Base-by-base conservation (phyloP, 1,284 basidiomycete genomes). In the Ustilago lituana region DNA sequence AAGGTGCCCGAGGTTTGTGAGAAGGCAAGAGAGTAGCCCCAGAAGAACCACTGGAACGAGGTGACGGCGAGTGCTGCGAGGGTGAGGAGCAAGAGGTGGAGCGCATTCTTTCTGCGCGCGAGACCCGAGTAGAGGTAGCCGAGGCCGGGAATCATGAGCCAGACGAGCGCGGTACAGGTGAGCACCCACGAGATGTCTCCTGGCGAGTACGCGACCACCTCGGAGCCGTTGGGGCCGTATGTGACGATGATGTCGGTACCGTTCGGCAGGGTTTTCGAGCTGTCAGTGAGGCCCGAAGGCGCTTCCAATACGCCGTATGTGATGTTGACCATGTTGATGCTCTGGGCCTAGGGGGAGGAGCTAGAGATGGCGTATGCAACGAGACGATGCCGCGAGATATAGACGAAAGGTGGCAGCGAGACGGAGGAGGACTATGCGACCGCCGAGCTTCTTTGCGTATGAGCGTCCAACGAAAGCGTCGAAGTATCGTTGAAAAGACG, bases 91-190 rank as follows among this genome's bases (percentile, higher is more conserved):
- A 86, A 77, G 12, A 86, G 82, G 38, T 84, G 84, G 10, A 86
- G 80, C 1, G 86, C 85, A 63, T 86, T 86, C 72, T 86, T 86
- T 35, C 93, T 86, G 50, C 92, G 87, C 17, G 90, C 88, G 12
- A 93, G 86, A 61, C 93, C 93, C 36, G 92, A 92, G 83, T 95
- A 95, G 26, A 94, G 88, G 84, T 93, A 94, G 2, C 68, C 85
- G 83, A 73, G 75, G 32, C 71, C 90, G 88, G 56, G 90, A 89
- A 70, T 92, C 83, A 86, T 85, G 74, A 85, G 81, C 74, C 85
- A 88, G 19, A 93, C 91, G 83, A 94, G 87, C 12, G 89, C 90
- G 11, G 90, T 90, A 59, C 89, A 88, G 20, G 91, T 84, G 23
- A 92, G 87, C 1, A 94, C 50, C 82, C 82, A 83, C 1, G 81